Evolutionary conservation across 1,284 basidiomycete genomes (phyloP), one percentile per base, ranked within the genome.

Genomic region (Cutaneotrichosporon mucoides): DNA sequence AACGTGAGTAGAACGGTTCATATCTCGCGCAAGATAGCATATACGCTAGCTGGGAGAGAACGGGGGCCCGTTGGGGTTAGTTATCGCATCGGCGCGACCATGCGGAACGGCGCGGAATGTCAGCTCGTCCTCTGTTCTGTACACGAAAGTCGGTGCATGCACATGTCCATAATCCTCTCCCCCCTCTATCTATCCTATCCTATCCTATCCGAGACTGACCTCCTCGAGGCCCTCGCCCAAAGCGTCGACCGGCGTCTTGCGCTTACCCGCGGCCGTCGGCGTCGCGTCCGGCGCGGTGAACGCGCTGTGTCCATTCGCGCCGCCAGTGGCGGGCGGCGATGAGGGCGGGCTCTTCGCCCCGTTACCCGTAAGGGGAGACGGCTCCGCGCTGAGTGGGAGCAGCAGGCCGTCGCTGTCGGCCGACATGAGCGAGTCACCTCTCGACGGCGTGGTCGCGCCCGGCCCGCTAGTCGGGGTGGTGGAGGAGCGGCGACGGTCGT

Each of bases 391-490:
- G n/a, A n/a, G 66, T 11, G 24, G 24, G 10, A 73, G 53, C 33
- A 73, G 55, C 13, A 62, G 67, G 53, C 70, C 69, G 12, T 71
- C 57, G 33, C 55, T 60, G 50, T 66, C 62, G 37, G 50, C 63
- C 2, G 68, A 69, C 4, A 72, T 49, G 13, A 66, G 59, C 45
- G 57, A 56, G 46, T 53, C 42, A 6, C 44, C 57, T n/a, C 61
- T 45, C 24, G 34, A 9, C 13, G 34, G 46, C 11, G 46, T 35
- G 2, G 33, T 12, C 10, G 13, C 34, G 6, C 46, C 46, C 6
- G 8, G 8, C 12, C 37, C 48, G 13, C 43, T 10, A 4, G 15
- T 47, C 12, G 38, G 43, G 3, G 53, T 55, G 6, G 41, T 38
- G 4, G 47, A 50, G 16, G 49, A 53, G 15, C 43, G 60, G 13